A percentile compares a stretch with the other conserved stretches of the same genome.
phyloP scores from a whole-genome alignment of 345 rosid genomes.

The Mangifera indica region DNA sequence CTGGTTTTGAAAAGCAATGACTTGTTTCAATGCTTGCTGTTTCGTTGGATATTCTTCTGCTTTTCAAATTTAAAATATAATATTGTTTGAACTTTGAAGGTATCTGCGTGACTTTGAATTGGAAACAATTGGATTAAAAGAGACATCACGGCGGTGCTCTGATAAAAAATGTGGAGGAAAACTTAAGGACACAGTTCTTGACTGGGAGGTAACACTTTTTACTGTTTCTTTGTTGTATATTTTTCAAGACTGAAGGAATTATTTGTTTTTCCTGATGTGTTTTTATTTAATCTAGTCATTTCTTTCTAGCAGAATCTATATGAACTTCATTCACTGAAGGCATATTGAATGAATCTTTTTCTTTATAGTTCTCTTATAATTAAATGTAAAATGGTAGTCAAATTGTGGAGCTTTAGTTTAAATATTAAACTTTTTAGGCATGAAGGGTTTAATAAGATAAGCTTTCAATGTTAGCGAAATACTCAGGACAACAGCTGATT shows the following conservation, averaged over 20 bases:
- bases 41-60: neutral
- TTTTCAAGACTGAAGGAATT: neutral
- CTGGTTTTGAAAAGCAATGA: neutral
- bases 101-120: no score
- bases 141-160: constrained; percentile 81
- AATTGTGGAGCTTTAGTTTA: neutral
- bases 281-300: neutral
- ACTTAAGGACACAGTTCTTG: constrained; percentile 75
- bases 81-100: neutral
- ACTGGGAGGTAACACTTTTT: no score
- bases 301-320: neutral
- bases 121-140: constrained; percentile 43
- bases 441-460: neutral
- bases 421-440: neutral
- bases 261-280: neutral
- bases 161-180: constrained; percentile 66
- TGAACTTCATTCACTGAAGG: neutral
- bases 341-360: no score
- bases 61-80: neutral
- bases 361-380: neutral
- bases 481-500: neutral
- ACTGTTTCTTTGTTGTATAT: neutral
- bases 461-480: neutral
- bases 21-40: neutral
- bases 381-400: neutral